These are phyloP conservation scores for Aspergillus eucalypticola DNA, from an alignment of 2,329 filamentous ascomycete genomes.

Conservation along the genomic window DNA sequence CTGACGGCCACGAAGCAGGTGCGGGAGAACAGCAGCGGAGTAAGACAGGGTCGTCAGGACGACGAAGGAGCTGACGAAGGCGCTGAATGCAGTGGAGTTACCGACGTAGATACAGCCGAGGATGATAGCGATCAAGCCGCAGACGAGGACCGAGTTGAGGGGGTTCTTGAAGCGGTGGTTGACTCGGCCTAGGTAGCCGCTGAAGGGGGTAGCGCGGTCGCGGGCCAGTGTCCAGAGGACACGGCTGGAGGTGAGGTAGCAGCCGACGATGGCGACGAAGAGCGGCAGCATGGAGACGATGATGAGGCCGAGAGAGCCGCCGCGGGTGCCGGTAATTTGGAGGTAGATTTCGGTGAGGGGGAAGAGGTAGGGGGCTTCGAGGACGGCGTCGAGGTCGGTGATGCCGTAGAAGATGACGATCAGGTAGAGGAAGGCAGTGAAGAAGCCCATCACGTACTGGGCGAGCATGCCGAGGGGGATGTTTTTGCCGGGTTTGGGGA, in stretches of 20 bases:
- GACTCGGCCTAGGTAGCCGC: conserved; percentile 50
- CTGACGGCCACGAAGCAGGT: conserved; percentile 50
- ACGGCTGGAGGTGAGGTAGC: conserved; percentile 57
- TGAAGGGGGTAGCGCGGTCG: conserved; percentile 60
- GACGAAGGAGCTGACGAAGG: conserved; percentile 56
- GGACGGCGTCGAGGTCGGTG: conserved; percentile 27
- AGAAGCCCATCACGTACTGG: conserved; percentile 46
- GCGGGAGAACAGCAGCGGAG: conserved; percentile 47
- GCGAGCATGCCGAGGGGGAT: conserved; percentile 47
- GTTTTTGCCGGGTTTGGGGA: conserved; percentile 44
- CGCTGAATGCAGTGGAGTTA: conserved; percentile 53
- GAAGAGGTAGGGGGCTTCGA: conserved; percentile 33
- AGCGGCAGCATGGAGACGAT: conserved; percentile 55
- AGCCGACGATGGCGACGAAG: conserved; percentile 50
- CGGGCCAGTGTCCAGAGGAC: conserved; percentile 57
- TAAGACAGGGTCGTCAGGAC: conserved; percentile 55
- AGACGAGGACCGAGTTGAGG: conserved; percentile 54
- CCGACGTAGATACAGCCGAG: conserved; percentile 56
- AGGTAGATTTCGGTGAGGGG: conserved; percentile 44
- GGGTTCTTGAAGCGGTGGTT: conserved; percentile 56
- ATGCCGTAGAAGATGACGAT: conserved; percentile 51
- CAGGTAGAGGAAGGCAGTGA: conserved; percentile 45
- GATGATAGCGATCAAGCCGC: conserved; percentile 49
- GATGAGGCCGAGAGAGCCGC: conserved; percentile 54
- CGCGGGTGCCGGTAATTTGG: conserved; percentile 45